Conservation (phyloP, 1,284 basidiomycete species). For the Moniliella sp. region DNA sequence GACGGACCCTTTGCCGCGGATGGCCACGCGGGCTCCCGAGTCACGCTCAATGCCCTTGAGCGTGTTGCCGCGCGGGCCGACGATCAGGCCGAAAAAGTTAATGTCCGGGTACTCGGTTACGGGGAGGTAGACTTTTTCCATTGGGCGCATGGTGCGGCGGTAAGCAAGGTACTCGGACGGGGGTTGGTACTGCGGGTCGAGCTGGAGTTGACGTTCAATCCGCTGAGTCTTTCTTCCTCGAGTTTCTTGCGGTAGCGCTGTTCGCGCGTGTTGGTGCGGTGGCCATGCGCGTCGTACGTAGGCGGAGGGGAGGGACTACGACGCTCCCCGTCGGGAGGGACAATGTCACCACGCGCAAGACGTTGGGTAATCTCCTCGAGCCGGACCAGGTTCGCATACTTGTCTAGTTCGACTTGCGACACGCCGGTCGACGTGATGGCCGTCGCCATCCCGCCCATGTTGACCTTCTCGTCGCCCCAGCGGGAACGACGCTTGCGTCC, state of each 20-base stretch:
- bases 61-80: slow-evolving; percentile 92
- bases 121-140: slow-evolving; percentile 92
- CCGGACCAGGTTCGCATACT: slow-evolving; percentile 37
- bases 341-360: slow-evolving; percentile 71
- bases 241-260: slow-evolving; percentile 91
- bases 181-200: slow-evolving; percentile 86
- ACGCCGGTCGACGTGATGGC: slow-evolving; percentile 20
- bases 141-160: slow-evolving; percentile 55
- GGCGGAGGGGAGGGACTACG: slow-evolving; percentile 89
- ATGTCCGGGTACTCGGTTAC: slow-evolving; percentile 99
- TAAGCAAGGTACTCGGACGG: slow-evolving; percentile 67
- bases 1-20: slow-evolving; percentile 89
- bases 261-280: slow-evolving; percentile 90
- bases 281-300: slow-evolving; percentile 85
- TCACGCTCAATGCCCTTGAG: slow-evolving; percentile 98
- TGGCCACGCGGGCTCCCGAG: slow-evolving; percentile 91
- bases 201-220: slow-evolving; percentile 84
- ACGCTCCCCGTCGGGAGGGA: slow-evolving; percentile 81
- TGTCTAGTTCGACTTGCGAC: slow-evolving; percentile 21
- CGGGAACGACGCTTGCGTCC: slow-evolving; percentile 27
- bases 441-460: slow-evolving; percentile 11
- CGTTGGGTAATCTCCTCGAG: slow-evolving; percentile 93
- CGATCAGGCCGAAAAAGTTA: slow-evolving; percentile 95
- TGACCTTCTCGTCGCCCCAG: slow-evolving; percentile 24
- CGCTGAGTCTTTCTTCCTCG: slow-evolving; percentile 85